Base-by-base conservation (phyloP, 345 rosid species). In the Cardiospermum halicacabum region DNA sequence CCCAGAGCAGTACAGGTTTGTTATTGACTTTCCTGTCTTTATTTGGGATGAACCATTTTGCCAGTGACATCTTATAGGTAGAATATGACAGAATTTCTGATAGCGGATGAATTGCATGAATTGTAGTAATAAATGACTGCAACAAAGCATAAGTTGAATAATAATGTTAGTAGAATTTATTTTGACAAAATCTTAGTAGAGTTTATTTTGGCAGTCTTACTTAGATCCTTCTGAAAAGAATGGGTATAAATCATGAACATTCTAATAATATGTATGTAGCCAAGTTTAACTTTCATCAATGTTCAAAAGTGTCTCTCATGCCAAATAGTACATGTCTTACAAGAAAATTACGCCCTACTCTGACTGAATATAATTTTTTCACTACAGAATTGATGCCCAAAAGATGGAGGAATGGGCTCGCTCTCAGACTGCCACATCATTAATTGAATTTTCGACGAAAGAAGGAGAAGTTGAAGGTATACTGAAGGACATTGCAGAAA, bases 391-490 rank as follows among this genome's bases (percentile, higher is more conserved):
- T 34, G 97, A 94, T 83, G 95, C 99, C 13, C 83, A 77, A 66
- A 91, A 84, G 79, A 62, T 94, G 78, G 99, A 94, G 85, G 97
- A 89, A 66, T 94, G 97, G 97, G 99, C 93, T 19, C 71, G 76
- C 57, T 56, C 77, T 65, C 99, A 94, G 62, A 84, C 77, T 64
- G 65, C 91, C 43, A 79, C 72, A 60, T 87, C 97, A 18, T 77
- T 94, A 7, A 71, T 87, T 72, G 96, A 83, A 60, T 94, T 91
- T 69, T 63, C 87, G 34, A 72, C 89, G 7, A 84, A 48, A 83
- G 95, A 89, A 43, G 99, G 97, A 70, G 93, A 94, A 73, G 80
- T 91, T 65, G 99, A 94, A 74, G 80, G 75, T 21, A 47, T 82
- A 56, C 68, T 94, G 3, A 91, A 89, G 81, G 91, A 82, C 74